Base-by-base conservation (phyloP, 169 alveolate genomes). In the Plasmodium gonderi region DNA sequence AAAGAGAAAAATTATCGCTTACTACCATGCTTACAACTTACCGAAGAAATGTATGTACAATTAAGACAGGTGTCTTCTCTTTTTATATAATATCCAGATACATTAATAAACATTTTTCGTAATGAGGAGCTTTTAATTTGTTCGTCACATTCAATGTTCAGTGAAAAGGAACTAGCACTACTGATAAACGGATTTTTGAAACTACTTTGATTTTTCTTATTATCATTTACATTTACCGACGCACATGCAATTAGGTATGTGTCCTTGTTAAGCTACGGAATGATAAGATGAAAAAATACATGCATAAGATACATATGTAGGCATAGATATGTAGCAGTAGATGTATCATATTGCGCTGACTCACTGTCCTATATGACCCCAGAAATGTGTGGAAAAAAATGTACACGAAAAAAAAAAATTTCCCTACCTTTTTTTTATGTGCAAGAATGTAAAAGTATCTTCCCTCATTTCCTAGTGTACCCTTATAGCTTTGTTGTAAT, bases 91-190 rank as follows among this genome's bases (percentile, higher is more conserved):
- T 74, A 85, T 20, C 87, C 79, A 54, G 85, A 49, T 65, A 85
- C 77, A 75, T 85, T 74, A 74, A 85, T 31, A 74, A 17, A 85
- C 92, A 85, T 72, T 60, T 69, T 69, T 72, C 64, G 60, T 83
- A 74, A 72, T 23, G 54, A 9, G 14, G 67, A 44, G 49, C 65
- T 83, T 40, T 38, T 85, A 74, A 85, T 85, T 31, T 74, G 29
- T 51, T 85, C 87, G 44, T 85, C 79, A 75, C 87, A 85, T 74
- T 85, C 87, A 11, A 85, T 74, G 38, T 85, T 60, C 23, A 75
- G 83, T 20, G 78, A 49, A 75, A 85, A 69, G 31, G 83, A 47
- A 44, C 67, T 85, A n/a, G 36, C 87, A 14, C 69, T 74, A 33
- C 36, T 33, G 36, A 85, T 26, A 2, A 85, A 49, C 14, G 87